A percentile compares a stretch with the other conserved stretches of the same genome.
Evolutionary conservation across 2,329 filamentous ascomycete species (phyloP).

Genomic region (Ascochyta pisi): DNA sequence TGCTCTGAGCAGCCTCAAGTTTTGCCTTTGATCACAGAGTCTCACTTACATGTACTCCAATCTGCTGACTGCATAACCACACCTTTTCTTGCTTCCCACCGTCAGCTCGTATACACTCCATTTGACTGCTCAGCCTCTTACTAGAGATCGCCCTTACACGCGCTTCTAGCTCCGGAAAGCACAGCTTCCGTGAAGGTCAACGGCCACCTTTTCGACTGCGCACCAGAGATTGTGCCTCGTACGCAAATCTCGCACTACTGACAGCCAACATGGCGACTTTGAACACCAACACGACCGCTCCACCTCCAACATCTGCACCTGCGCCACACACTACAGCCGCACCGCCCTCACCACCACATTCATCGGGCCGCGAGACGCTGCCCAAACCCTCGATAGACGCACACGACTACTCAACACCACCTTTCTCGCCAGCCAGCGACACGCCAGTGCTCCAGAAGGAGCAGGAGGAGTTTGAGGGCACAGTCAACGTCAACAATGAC

Average conservation of each 20-base stretch:
- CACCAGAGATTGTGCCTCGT: neutral
- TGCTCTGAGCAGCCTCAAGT: slow-evolving; percentile 17
- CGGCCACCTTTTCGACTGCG: slow-evolving; percentile 1
- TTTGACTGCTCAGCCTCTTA: slow-evolving; percentile 20
- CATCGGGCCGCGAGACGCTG: slow-evolving; percentile 24
- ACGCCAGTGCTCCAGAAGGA: slow-evolving; percentile 42
- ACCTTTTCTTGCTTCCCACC: neutral
- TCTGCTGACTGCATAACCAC: slow-evolving; percentile 10
- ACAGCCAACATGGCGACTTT: slow-evolving; percentile 26
- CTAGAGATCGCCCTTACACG: slow-evolving; percentile 19
- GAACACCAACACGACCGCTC: slow-evolving; percentile 21
- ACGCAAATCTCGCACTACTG: neutral
- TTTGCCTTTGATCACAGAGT: slow-evolving; percentile 19
- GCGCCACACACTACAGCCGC: slow-evolving; percentile 20
- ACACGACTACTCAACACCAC: slow-evolving; percentile 31
- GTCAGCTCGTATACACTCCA: slow-evolving; percentile 15
- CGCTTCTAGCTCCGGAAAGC: slow-evolving; percentile 29
- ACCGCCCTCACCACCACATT: slow-evolving; percentile 36
- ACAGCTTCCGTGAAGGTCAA: slow-evolving; percentile 26
- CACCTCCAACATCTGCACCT: slow-evolving; percentile 13
- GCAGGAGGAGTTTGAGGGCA: slow-evolving; percentile 44
- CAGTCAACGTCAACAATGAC: slow-evolving; percentile 47
- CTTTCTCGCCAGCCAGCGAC: slow-evolving; percentile 42
- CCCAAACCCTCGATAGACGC: slow-evolving; percentile 27
- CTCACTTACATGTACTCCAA: slow-evolving; percentile 4